Conservation (phyloP, 1,284 basidiomycete species). For the Ustilago hordei region DNA sequence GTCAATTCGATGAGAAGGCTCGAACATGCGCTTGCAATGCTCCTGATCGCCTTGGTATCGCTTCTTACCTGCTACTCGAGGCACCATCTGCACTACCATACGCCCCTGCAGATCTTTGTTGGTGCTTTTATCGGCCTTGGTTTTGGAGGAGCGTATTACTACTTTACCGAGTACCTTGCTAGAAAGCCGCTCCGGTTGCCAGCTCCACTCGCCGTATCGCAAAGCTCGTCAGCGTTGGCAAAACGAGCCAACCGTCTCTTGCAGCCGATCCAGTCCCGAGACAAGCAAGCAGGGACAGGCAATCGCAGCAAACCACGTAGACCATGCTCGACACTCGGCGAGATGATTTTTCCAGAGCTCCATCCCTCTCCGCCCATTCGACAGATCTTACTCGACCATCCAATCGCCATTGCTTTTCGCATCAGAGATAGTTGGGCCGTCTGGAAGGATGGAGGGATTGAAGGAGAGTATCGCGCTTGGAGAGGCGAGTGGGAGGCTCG, state of each 20-base stretch:
- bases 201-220: slow-evolving; percentile 41
- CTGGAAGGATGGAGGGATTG: slow-evolving; percentile 79
- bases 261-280: slow-evolving; percentile 16
- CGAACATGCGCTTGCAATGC: slow-evolving; percentile 72
- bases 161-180: slow-evolving; percentile 76
- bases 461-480: slow-evolving; percentile 78
- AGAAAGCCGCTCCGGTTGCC: slow-evolving; percentile 42
- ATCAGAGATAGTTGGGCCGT: slow-evolving; percentile 84
- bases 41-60: slow-evolving; percentile 74
- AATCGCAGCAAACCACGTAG: slow-evolving; percentile 25
- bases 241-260: slow-evolving; percentile 33
- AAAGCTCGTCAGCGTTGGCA: slow-evolving; percentile 34
- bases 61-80: slow-evolving; percentile 83
- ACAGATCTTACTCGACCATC: slow-evolving; percentile 74
- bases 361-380: slow-evolving; percentile 70
- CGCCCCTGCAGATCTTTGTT: slow-evolving; percentile 78
- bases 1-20: slow-evolving; percentile 44
- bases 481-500: slow-evolving; percentile 71
- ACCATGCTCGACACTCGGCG: slow-evolving; percentile 29
- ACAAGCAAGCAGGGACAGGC: slow-evolving; percentile 5
- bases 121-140: slow-evolving; percentile 77
- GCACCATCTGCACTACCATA: slow-evolving; percentile 81
- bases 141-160: slow-evolving; percentile 76
- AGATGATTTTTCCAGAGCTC: slow-evolving; percentile 35
- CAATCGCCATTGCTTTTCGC: slow-evolving; percentile 76